Percentiles rank a stretch among this genome's conserved stretches.
These are phyloP conservation scores for Candida jianshihensis DNA, from an alignment of 805 yeast genomes.

Conservation along the genomic window DNA sequence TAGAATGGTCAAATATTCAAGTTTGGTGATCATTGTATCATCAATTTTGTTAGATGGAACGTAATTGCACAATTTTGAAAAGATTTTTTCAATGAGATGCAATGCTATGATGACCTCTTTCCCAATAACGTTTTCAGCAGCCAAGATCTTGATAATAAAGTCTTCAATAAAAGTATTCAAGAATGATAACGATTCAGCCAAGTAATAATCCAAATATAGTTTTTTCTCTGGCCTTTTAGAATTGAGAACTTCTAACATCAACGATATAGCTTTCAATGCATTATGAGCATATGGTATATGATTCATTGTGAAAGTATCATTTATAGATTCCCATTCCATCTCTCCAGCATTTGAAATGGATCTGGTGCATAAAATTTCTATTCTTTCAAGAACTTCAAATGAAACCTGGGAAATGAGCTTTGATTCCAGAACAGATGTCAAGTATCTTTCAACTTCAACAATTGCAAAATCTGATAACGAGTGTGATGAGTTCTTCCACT, in stretches of 20 bases:
- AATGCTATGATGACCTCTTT: constrained; percentile 1
- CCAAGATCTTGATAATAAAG: constrained; percentile 16
- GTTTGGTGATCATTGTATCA: constrained; percentile 47
- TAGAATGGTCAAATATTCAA: constrained; percentile 45
- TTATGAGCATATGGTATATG: constrained; percentile 4
- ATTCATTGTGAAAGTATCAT: constrained; percentile 1
- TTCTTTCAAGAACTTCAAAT: constrained; percentile 23
- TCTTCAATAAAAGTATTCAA: constrained; percentile 29
- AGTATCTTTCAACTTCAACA: constrained; percentile 14
- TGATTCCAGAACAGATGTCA: constrained; percentile 16
- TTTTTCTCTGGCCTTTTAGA: constrained; percentile 34
- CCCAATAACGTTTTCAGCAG: neutral
- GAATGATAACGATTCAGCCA: constrained; percentile 34
- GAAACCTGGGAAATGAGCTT: constrained; percentile 10
- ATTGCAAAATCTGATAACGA: constrained; percentile 17
- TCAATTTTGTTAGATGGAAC: constrained; percentile 25
- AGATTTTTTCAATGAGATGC: constrained; percentile 7
- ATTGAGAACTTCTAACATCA: constrained; percentile 35
- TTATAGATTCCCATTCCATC: constrained; percentile 13
- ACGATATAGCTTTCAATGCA: constrained; percentile 13
- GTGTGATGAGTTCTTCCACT: constrained; percentile 15
- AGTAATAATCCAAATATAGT: constrained; percentile 38
- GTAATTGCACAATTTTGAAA: constrained; percentile 16
- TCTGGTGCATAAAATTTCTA: constrained; percentile 26
- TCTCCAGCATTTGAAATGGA: constrained; percentile 21